phyloP scores from a whole-genome alignment of 2,329 filamentous ascomycete species.

The Emmonsiellopsis sp. region DNA sequence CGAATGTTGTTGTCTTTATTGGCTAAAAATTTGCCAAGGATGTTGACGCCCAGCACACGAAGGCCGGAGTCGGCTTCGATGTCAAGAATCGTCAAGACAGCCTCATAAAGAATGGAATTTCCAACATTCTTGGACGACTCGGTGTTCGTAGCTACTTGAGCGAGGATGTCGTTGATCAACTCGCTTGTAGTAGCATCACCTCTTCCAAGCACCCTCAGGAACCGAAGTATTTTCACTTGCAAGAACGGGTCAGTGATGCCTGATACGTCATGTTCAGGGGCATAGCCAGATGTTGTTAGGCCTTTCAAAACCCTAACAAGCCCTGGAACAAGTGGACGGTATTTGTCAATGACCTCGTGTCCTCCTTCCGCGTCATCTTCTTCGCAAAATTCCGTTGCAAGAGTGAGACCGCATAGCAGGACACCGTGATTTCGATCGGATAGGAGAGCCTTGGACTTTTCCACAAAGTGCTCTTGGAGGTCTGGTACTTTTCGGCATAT shows the following conservation, averaged over 20 bases:
- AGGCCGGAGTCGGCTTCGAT: slow-evolving; percentile 96
- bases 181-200: slow-evolving; percentile 84
- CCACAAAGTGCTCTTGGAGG: slow-evolving; percentile 90
- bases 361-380: slow-evolving; percentile 86
- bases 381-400: slow-evolving; percentile 88
- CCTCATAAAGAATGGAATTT: slow-evolving; percentile 95
- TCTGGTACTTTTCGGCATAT: slow-evolving; percentile 98
- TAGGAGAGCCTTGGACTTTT: slow-evolving; percentile 80
- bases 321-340: slow-evolving; percentile 72
- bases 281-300: slow-evolving; percentile 88
- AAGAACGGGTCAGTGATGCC: slow-evolving; percentile 97
- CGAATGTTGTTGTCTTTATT: slow-evolving; percentile 99
- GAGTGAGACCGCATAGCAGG: slow-evolving; percentile 78
- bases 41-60: slow-evolving; percentile 91
- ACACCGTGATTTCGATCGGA: slow-evolving; percentile 95
- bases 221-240: slow-evolving; percentile 86
- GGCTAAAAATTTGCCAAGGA: slow-evolving; percentile 94
- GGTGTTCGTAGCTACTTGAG: slow-evolving; percentile 95
- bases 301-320: slow-evolving; percentile 87
- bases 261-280: slow-evolving; percentile 95
- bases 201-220: slow-evolving; percentile 76
- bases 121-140: slow-evolving; percentile 98
- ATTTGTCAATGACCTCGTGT: slow-evolving; percentile 86
- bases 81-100: slow-evolving; percentile 91
- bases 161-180: slow-evolving; percentile 96